Base-by-base conservation (phyloP, 164 flowering plant genomes). In the Macadamia integrifolia region DNA sequence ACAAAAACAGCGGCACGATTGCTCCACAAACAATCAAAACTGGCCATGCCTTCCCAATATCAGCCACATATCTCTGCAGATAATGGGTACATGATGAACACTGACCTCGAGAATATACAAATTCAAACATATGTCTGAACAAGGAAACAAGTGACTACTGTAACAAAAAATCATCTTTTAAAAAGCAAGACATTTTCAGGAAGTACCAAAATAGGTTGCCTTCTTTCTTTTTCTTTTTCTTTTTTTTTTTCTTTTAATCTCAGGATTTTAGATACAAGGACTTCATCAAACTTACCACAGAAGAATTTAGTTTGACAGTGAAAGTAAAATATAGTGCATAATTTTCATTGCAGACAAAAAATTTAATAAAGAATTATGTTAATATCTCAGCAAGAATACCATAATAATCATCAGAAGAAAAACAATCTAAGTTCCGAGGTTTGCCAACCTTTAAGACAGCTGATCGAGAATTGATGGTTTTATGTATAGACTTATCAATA, bases 1-100 rank as follows among this genome's bases (percentile, higher is more conserved):
- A 88, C 67, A 94, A 59, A 82, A 92, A 88, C 43, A 94, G 77
- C 5, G 99, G 99, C 78, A 94, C 11, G 32, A 94, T 71, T 76
- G 91, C 98, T 71, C 99, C 99, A 79, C 99, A 94, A 63, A 92
- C 96, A 73, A 94, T 82, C 84, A 94, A 71, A 15, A 94, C 93
- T 0, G 92, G 94, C 99, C 99, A 94, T 43, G 99, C 52, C 74
- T 94, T 94, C 70, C 94, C 98, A 79, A 89, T 75, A 72, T 94
- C 99, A 74, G 99, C 89, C 75, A 92, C 84, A 79, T 94, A 94
- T 63, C 98, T 86, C 99, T 94, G 90, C 78, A 84, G 70, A 74
- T 53, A 48, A 64, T 23, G 53, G 53, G 71, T 29, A 49, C 6
- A 64, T 49, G 14, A 8, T 30, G 14, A 50, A 65, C 44, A 9